Base-by-base conservation (phyloP, 305 asterid genomes). In the Andrographis paniculata region DNA sequence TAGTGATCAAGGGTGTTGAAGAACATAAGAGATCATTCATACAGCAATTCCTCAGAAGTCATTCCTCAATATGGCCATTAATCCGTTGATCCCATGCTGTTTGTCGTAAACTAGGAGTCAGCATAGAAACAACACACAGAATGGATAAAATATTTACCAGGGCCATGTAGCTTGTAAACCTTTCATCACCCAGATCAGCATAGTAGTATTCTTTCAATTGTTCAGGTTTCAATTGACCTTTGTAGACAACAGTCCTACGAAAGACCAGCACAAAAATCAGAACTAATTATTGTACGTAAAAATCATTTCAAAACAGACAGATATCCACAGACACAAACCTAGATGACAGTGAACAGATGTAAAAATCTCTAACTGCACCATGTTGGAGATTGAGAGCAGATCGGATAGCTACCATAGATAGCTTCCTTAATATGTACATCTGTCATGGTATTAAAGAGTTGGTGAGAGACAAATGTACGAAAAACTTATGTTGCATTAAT, bases 111-210 rank as follows among this genome's bases (percentile, higher is more conserved):
- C 79, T 72, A 75, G 78, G 76, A 74, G 99, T 92, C 94, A 92
- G 97, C 79, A 77, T 50, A 72, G 80, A 75, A 88, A 73, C 69
- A 69, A 70, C 76, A 70, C 65, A 74, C 93, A 65, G 81, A 72
- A 76, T 74, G 84, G 95, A 79, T 72, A 74, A 84, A 72, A 79
- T 72, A 82, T 67, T 92, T 92, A 92, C 99, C 99, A 92, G 91
- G 93, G 99, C 99, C 99, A 92, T 92, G 99, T 92, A 92, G 95
- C 99, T 92, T 85, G 99, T 84, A 79, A 87, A 87, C 95, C 95
- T 92, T 92, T 92, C 97, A 84, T 78, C 82, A 70, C 97, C 99
- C 71, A 92, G 87, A 74, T 92, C 99, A 51, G 97, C 94, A 59
- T 71, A 68, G 76, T 84, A 92, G 77, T 92, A 92, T 3, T 73